Evolutionary conservation across 805 yeast genomes (phyloP).

Genomic region (Metschnikowia reukaufii): DNA sequence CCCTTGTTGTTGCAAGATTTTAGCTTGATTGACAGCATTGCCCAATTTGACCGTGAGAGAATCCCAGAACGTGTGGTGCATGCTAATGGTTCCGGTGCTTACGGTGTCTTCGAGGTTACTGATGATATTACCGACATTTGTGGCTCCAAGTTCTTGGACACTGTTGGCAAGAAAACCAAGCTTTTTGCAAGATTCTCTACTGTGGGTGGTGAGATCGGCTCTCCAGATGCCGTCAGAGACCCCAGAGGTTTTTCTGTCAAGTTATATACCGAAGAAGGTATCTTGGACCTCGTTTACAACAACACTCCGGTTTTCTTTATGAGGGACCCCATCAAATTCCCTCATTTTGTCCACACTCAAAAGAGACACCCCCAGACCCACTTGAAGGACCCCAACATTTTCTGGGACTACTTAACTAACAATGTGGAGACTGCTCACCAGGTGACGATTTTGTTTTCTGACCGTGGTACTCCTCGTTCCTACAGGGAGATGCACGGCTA

Average conservation of each 20-base stretch:
- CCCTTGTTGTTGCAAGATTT: constrained; percentile 82
- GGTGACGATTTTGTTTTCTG: constrained; percentile 69
- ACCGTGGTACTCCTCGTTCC: constrained; percentile 79
- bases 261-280: constrained; percentile 81
- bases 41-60: constrained; percentile 87
- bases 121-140: constrained; percentile 44
- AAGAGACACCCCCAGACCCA: constrained; percentile 81
- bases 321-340: constrained; percentile 84
- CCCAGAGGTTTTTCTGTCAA: constrained; percentile 85
- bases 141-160: constrained; percentile 28
- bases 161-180: constrained; percentile 31
- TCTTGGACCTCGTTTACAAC: constrained; percentile 81
- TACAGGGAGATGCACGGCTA: constrained; percentile 80
- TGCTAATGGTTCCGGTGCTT: constrained; percentile 93
- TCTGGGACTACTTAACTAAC: constrained; percentile 78
- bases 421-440: constrained; percentile 78
- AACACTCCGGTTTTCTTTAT: constrained; percentile 84
- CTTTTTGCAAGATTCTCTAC: constrained; percentile 76
- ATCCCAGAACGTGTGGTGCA: constrained; percentile 93
- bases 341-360: constrained; percentile 86
- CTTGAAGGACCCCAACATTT: constrained; percentile 75
- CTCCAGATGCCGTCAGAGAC: constrained; percentile 82
- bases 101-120: constrained; percentile 82
- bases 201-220: constrained; percentile 82
- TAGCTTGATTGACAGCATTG: constrained; percentile 73